Evolutionary conservation across 805 yeast species (phyloP).

Genomic region (Metschnikowia koreensis): DNA sequence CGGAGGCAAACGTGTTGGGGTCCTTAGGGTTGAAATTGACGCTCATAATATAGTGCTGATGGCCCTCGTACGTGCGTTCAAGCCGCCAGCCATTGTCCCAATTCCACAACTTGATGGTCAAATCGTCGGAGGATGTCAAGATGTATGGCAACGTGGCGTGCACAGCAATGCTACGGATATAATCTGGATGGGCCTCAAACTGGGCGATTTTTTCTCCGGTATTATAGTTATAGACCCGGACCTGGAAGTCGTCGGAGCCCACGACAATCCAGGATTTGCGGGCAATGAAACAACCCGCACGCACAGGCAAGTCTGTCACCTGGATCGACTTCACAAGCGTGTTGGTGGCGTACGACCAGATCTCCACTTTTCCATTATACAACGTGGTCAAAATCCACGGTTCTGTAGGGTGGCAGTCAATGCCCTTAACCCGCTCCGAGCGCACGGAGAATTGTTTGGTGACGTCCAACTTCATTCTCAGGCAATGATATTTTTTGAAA

Average conservation of each 20-base stretch:
- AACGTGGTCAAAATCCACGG: conserved; percentile 95
- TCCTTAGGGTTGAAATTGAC: conserved; percentile 96
- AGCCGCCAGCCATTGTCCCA: conserved; percentile 94
- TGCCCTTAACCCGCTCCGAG: conserved; percentile 95
- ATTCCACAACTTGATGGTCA: conserved; percentile 91
- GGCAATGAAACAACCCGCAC: conserved; percentile 93
- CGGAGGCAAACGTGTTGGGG: conserved; percentile 95
- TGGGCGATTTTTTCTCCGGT: conserved; percentile 93
- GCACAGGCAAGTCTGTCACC: conserved; percentile 93
- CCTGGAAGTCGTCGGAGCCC: conserved; percentile 93
- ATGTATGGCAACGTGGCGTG: conserved; percentile 92
- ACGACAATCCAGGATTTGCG: conserved; percentile 96
- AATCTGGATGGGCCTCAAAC: conserved; percentile 98
- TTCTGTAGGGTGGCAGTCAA: conserved; percentile 96
- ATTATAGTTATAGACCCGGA: conserved; percentile 90
- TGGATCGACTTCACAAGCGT: conserved; percentile 84
- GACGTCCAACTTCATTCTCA: conserved; percentile 41
- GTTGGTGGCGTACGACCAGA: conserved; percentile 90
- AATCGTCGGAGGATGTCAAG: conserved; percentile 87
- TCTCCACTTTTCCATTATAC: conserved; percentile 86
- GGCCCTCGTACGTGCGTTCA: conserved; percentile 92
- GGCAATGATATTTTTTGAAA: neutral
- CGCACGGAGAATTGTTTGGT: conserved; percentile 84
- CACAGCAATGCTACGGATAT: conserved; percentile 87
- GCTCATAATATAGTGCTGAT: conserved; percentile 92